A percentile compares a stretch with the other conserved stretches of the same genome.
These are phyloP conservation scores for Lithospermum erythrorhizon DNA, from an alignment of 257 asterid genomes.

Conservation along the genomic window DNA sequence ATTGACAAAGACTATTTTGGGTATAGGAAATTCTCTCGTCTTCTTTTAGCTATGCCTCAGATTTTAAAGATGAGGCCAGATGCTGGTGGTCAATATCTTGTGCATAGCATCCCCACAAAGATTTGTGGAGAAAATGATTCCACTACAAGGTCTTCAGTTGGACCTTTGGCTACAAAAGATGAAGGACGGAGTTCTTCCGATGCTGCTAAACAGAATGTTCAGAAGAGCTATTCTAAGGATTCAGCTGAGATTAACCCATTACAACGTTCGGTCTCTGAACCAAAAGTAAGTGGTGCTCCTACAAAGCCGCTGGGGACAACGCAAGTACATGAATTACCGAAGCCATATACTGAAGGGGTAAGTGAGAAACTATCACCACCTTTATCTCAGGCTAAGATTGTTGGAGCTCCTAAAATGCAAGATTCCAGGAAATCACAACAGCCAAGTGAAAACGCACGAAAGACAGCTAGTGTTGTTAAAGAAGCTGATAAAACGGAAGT, in stretches of 20 bases:
- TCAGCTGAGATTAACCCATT: slow-evolving; percentile 21
- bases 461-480: slow-evolving; percentile 19
- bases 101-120: slow-evolving; percentile 22
- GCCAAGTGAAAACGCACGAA: slow-evolving; percentile 13
- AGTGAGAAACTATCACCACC: slow-evolving; percentile 17
- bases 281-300: slow-evolving; percentile 17
- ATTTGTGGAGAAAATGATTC: slow-evolving; percentile 24
- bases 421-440: slow-evolving; percentile 9
- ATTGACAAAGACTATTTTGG: slow-evolving; percentile 65
- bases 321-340: slow-evolving; percentile 7
- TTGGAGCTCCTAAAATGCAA: slow-evolving; percentile 10
- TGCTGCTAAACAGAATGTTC: slow-evolving; percentile 16
- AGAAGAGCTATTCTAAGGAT: slow-evolving; percentile 16
- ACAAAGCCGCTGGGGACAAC: slow-evolving; percentile 14
- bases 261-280: slow-evolving; percentile 11
- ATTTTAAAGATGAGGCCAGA: slow-evolving; percentile 36
- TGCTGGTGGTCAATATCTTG: slow-evolving; percentile 32
- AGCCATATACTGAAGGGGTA: slow-evolving; percentile 14
- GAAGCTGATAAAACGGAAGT: slow-evolving; percentile 20
- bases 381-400: slow-evolving; percentile 16
- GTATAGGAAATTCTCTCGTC: slow-evolving; percentile 57
- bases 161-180: slow-evolving; percentile 10
- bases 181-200: slow-evolving; percentile 18
- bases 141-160: slow-evolving; percentile 15
- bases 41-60: slow-evolving; percentile 69